phyloP scores from a whole-genome alignment of 352 stramenopile species.

The Globisporangium rhizosaccharum region DNA sequence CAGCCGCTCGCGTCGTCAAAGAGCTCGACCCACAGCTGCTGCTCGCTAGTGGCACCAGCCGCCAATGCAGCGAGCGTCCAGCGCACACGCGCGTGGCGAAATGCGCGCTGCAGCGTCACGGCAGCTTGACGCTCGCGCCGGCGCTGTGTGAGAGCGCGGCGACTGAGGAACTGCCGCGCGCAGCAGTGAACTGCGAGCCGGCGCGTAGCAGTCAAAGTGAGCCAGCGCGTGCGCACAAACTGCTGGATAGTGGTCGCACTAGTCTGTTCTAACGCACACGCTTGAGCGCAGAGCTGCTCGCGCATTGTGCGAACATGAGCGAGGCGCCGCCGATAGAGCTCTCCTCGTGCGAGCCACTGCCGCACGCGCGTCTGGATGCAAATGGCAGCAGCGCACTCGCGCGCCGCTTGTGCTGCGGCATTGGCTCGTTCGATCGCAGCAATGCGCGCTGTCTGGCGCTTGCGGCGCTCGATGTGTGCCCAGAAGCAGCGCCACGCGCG shows the following conservation, averaged over 20 bases:
- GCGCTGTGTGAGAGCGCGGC: constrained; percentile 15
- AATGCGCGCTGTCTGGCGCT: constrained; percentile 11
- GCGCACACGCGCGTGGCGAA: constrained; percentile 40
- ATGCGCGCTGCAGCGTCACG: constrained; percentile 45
- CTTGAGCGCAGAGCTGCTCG: constrained; percentile 7
- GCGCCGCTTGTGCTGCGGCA: constrained; percentile 9
- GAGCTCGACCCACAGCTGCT: constrained; percentile 53
- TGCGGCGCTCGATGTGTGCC: constrained; percentile 14
- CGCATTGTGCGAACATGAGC: constrained; percentile 14
- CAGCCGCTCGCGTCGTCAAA: constrained; percentile 60
- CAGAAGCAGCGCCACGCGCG: constrained; percentile 25
- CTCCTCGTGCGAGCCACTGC: constrained; percentile 13
- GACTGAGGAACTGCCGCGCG: constrained; percentile 35
- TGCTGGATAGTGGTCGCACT: constrained; percentile 36
- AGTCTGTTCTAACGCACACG: constrained; percentile 14
- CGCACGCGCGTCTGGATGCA: constrained; percentile 28
- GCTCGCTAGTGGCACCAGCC: constrained; percentile 9
- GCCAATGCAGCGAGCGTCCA: constrained; percentile 32
- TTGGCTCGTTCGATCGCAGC: constrained; percentile 10
- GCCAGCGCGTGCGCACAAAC: constrained; percentile 25
- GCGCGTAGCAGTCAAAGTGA: not conserved
- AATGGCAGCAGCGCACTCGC: constrained; percentile 21
- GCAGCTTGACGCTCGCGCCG: constrained; percentile 25
- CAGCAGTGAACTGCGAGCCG: constrained; percentile 28
- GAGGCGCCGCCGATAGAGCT: constrained; percentile 17